A percentile compares a stretch with the other conserved stretches of the same genome.
phyloP scores from a whole-genome alignment of 1,284 basidiomycete species.

The Prillingera fragicola region DNA sequence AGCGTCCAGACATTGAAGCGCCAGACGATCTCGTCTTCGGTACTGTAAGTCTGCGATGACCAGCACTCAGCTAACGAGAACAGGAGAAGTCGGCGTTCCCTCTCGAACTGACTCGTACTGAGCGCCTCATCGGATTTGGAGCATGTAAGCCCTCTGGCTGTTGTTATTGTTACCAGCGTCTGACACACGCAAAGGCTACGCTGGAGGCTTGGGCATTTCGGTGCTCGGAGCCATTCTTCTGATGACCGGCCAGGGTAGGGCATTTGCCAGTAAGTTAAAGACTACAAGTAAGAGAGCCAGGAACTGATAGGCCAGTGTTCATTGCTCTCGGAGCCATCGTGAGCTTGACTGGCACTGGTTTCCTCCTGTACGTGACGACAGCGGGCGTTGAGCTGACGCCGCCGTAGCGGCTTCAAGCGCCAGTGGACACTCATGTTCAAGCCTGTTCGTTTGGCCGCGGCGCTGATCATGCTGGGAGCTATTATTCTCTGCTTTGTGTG shows the following conservation, averaged over 20 bases:
- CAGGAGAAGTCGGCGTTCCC: constrained; percentile 69
- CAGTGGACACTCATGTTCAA: constrained; percentile 90
- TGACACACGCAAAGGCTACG: constrained; percentile 50
- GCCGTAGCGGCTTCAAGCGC: constrained; percentile 60
- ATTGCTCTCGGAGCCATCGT: constrained; percentile 78
- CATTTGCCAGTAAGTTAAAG: constrained; percentile 65
- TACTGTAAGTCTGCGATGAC: constrained; percentile 27
- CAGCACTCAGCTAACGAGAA: neutral
- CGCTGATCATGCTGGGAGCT: constrained; percentile 67
- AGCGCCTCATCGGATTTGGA: constrained; percentile 75
- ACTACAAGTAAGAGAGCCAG: neutral
- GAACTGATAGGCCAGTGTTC: constrained; percentile 54
- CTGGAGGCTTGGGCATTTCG: constrained; percentile 68
- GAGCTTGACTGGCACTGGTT: constrained; percentile 80
- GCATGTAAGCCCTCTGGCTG: constrained; percentile 56
- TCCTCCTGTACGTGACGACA: constrained; percentile 66
- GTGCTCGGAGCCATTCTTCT: constrained; percentile 68
- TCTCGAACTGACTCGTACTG: constrained; percentile 67
- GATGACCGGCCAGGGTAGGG: constrained; percentile 62
- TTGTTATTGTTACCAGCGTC: neutral
- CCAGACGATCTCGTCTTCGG: constrained; percentile 44
- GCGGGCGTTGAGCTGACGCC: neutral
- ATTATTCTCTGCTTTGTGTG: constrained; percentile 74
- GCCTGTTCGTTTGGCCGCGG: constrained; percentile 77
- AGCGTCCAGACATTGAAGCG: constrained; percentile 28